Base-by-base conservation (phyloP, 352 stramenopile species). In the Pythium guiyangense region DNA sequence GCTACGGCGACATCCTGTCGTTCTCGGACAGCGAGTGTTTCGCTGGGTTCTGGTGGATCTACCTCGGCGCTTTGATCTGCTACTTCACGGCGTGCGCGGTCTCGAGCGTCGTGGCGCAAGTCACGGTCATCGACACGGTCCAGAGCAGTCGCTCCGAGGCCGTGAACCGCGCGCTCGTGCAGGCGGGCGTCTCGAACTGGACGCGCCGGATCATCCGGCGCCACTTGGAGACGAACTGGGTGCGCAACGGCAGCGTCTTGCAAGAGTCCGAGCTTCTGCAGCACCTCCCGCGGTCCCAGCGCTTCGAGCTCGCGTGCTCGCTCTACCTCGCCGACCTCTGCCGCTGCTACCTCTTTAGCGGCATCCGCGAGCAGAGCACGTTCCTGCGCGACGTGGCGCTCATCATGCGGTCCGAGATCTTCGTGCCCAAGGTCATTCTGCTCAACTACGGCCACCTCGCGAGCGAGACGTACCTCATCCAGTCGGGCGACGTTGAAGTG, bases 1-100 rank as follows among this genome's bases (percentile, higher is more conserved):
- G 77, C 0, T 90, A 84, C 60, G 80, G 80, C 3, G 79, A 90
- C 48, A 84, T 88, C 45, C 49, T 86, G 37, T 70, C 75, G 1
- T 88, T 86, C 51, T 77, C 78, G 0, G 79, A 72, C 8, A 60
- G 67, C 57, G 49, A 63, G 27, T 63, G 57, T 42, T 39, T 63
- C 49, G 29, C 57, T 26, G 57, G 49, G 9, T 63, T 63, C 20
- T 63, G 57, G 49, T 69, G 62, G 62, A 67, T 63, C 31, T 69
- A 54, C 53, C 29, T 69, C 25, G 58, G 59, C 12, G 45, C 58
- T 18, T 43, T 63, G 25, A 63, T 67, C 31, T 69, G 62, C 26
- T 69, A 69, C 39, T 69, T 69, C 20, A 69, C 60, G 18, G 50
- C 52, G 5, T 69, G 58, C 22, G 60, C 54, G 0, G 52, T 67